Percentiles rank a stretch among this genome's conserved stretches.
Evolutionary conservation across 495 filamentous ascomycete genomes (phyloP).

Genomic region (Jackrogersella multiformis): DNA sequence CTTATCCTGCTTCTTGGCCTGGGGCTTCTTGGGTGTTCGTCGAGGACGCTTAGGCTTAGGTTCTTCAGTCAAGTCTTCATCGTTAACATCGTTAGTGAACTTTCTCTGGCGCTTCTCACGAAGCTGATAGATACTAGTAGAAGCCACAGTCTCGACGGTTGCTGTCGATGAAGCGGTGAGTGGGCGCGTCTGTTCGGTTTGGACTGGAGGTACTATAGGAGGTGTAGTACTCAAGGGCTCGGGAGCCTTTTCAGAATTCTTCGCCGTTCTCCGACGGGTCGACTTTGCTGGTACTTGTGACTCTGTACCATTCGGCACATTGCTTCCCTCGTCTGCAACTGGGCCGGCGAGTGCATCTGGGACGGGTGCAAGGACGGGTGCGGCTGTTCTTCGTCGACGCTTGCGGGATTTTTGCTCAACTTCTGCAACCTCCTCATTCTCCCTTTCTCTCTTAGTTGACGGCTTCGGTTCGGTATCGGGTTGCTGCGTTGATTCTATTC

Average conservation of each 20-base stretch:
- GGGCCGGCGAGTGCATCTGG: neutral
- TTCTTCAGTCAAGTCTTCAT: conserved; percentile 34
- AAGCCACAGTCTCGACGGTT: conserved; percentile 41
- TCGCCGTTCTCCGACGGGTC: conserved; percentile 26
- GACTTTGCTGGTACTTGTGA: conserved; percentile 14
- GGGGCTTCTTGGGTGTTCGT: conserved; percentile 38
- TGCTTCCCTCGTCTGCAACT: conserved; percentile 5
- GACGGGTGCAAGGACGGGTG: neutral
- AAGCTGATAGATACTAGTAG: conserved; percentile 43
- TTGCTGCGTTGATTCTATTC: neutral
- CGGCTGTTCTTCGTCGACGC: conserved; percentile 27
- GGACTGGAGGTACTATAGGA: conserved; percentile 7
- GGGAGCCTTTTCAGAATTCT: conserved; percentile 25
- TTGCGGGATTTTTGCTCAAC: conserved; percentile 22
- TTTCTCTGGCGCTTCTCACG: conserved; percentile 45
- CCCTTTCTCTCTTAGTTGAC: conserved; percentile 39
- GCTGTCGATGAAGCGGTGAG: conserved; percentile 43
- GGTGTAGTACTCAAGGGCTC: conserved; percentile 28
- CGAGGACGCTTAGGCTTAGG: conserved; percentile 43
- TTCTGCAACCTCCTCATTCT: conserved; percentile 13
- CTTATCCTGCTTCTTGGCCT: conserved; percentile 14
- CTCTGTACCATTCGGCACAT: conserved; percentile 9
- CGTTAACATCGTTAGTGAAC: conserved; percentile 40
- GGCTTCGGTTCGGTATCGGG: conserved; percentile 1
- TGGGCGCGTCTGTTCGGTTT: conserved; percentile 41